Base-by-base conservation (phyloP, 169 alveolate species). In the Hepatocystis sp. region DNA sequence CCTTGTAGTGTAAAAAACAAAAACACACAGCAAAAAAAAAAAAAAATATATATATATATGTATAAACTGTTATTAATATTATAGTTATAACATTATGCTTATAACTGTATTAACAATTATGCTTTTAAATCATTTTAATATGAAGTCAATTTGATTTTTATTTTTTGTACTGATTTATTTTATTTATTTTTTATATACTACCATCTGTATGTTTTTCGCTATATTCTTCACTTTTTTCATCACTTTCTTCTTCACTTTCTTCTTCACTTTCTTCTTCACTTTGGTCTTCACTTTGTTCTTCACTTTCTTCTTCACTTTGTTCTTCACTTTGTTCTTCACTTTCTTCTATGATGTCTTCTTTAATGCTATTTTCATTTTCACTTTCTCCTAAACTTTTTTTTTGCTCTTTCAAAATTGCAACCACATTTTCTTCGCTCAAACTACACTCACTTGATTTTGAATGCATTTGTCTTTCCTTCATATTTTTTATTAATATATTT, bases 181-280 rank as follows among this genome's bases (percentile, higher is more conserved):
- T 42, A 13, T 19, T 10, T 30, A 5, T 21, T 55, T 25, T 27
- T 1, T 53, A 7, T 34, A 2, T n/a, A 11, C 17, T 27, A 15
- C 32, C 61, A 55, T 7, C 5, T 56, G 30, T 47, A 5, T 10
- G 44, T 15, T 15, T 30, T n/a, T 65, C 39, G 15, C 36, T n/a
- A 27, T 68, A 13, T 21, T 58, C 44, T 15, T 23, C 55, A 21
- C 39, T 15, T 2, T 40, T 15, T 71, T n/a, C 13, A 25, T 10
- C 34, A 2, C 4, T 15, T 10, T 34, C 86, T 5, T 88, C 81
- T 2, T 47, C 84, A 15, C 42, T n/a, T 34, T 67, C 61, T 36
- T 42, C 81, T 17, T 67, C 78, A 40, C 52, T 21, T 21, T 85
- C 84, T 23, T 60, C 60, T 40, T 64, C 86, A 0, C 68, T 71